These are phyloP conservation scores for Yamadazyma sp. DNA, from an alignment of 1,139 yeast species.

Conservation along the genomic window DNA sequence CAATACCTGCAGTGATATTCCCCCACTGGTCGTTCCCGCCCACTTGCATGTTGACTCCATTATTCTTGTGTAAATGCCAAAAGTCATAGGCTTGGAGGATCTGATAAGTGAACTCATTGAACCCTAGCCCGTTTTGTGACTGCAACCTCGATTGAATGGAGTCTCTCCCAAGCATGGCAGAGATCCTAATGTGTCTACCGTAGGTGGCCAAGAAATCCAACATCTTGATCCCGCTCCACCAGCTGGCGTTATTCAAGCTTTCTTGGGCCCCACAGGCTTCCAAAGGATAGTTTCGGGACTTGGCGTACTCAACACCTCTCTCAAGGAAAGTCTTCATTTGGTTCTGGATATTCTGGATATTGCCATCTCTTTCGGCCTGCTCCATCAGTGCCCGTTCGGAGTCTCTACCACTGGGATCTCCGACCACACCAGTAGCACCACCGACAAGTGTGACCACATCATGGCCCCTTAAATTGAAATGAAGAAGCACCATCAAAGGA, in stretches of 20 bases:
- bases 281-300: conserved; percentile 50
- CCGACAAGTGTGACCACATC: conserved; percentile 82
- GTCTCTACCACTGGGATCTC: conserved; percentile 93
- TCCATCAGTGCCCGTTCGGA: conserved; percentile 69
- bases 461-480: conserved; percentile 84
- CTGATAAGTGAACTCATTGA: conserved; percentile 92
- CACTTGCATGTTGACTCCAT: conserved; percentile 70
- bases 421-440: conserved; percentile 97
- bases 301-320: conserved; percentile 64
- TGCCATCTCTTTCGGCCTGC: conserved; percentile 50
- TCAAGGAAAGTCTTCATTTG: conserved; percentile 66
- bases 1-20: conserved; percentile 94
- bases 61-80: conserved; percentile 68
- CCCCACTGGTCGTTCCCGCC: conserved; percentile 99
- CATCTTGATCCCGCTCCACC: conserved; percentile 85
- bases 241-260: conserved; percentile 64
- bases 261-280: conserved; percentile 37
- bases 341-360: conserved; percentile 56
- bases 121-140: conserved; percentile 79
- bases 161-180: conserved; percentile 87
- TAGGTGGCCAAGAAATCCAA: conserved; percentile 73
- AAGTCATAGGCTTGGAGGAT: conserved; percentile 92
- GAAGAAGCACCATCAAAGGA: conserved; percentile 82
- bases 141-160: conserved; percentile 75
- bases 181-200: conserved; percentile 79